Conservation (phyloP, 768 basidiomycete genomes). For the Pleurotus ostreatus region DNA sequence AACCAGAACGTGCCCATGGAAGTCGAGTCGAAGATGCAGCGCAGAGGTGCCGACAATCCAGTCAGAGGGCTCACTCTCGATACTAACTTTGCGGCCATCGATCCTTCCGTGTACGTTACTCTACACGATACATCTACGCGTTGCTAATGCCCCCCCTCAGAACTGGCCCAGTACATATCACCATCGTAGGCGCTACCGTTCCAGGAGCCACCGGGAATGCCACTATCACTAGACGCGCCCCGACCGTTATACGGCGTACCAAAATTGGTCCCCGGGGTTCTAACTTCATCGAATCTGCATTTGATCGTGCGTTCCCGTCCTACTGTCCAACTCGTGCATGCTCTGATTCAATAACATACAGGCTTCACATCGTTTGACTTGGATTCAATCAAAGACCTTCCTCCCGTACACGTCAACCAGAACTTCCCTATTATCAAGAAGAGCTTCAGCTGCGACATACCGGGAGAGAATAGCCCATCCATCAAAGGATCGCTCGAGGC, state of each 20-base stretch:
- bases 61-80: slow-evolving; percentile 39
- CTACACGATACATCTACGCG: neutral
- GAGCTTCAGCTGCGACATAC: slow-evolving; percentile 12
- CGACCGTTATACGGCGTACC: slow-evolving; percentile 12
- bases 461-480: neutral
- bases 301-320: slow-evolving; percentile 4
- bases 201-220: slow-evolving; percentile 12
- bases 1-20: slow-evolving; percentile 38
- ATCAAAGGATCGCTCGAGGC: slow-evolving; percentile 14
- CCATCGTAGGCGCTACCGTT: slow-evolving; percentile 12
- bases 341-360: neutral
- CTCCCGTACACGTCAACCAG: slow-evolving; percentile 17
- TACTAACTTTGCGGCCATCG: slow-evolving; percentile 30
- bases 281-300: neutral
- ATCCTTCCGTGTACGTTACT: slow-evolving; percentile 19
- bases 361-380: slow-evolving; percentile 13
- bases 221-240: slow-evolving; percentile 11
- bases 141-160: neutral
- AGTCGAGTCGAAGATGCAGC: slow-evolving; percentile 20
- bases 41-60: slow-evolving; percentile 25
- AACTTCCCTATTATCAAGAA: slow-evolving; percentile 16
- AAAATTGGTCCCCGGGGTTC: neutral
- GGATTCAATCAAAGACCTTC: slow-evolving; percentile 10
- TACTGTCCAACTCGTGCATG: neutral
- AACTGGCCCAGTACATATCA: slow-evolving; percentile 8